Conservation (phyloP, 106 monocot species). For the Allium fistulosum region DNA sequence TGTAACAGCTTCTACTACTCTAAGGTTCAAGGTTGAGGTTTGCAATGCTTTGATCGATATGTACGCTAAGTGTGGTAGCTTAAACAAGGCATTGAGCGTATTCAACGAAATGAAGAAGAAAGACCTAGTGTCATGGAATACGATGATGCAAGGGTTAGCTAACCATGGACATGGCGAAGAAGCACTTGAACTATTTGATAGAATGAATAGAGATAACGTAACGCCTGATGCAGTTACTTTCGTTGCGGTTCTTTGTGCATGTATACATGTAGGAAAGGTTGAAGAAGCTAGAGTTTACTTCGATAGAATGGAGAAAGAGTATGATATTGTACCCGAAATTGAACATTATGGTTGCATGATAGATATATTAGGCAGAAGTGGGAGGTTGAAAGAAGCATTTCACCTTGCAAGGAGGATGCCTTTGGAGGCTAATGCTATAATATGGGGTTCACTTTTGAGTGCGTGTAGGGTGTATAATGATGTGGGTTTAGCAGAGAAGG, state of each 20-base stretch:
- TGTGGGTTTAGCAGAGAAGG: constrained; percentile 61
- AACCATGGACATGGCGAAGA: constrained; percentile 57
- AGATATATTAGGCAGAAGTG: constrained; percentile 65
- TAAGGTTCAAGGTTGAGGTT: constrained; percentile 27
- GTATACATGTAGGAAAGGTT: constrained; percentile 57
- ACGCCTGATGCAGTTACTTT: constrained; percentile 64
- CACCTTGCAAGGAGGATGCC: constrained; percentile 53
- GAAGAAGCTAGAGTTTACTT: constrained; percentile 51
- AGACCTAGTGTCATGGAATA: constrained; percentile 80
- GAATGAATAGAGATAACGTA: constrained; percentile 51
- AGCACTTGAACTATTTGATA: constrained; percentile 50
- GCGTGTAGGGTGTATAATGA: constrained; percentile 67
- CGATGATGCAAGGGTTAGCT: constrained; percentile 65
- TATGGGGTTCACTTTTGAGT: constrained; percentile 69
- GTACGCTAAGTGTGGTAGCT: constrained; percentile 73
- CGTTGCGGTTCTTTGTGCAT: constrained; percentile 65
- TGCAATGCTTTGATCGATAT: constrained; percentile 75
- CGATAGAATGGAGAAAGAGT: constrained; percentile 56
- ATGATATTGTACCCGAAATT: constrained; percentile 52
- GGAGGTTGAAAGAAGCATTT: constrained; percentile 58
- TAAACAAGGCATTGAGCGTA: constrained; percentile 38
- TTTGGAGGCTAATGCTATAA: constrained; percentile 61
- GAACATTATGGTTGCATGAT: constrained; percentile 88
- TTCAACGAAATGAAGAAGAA: constrained; percentile 32
- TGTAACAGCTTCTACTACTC: constrained; percentile 13